A percentile compares a stretch with the other conserved stretches of the same genome.
These are phyloP conservation scores for Salix caprea DNA, from an alignment of 345 rosid genomes.

Conservation along the genomic window DNA sequence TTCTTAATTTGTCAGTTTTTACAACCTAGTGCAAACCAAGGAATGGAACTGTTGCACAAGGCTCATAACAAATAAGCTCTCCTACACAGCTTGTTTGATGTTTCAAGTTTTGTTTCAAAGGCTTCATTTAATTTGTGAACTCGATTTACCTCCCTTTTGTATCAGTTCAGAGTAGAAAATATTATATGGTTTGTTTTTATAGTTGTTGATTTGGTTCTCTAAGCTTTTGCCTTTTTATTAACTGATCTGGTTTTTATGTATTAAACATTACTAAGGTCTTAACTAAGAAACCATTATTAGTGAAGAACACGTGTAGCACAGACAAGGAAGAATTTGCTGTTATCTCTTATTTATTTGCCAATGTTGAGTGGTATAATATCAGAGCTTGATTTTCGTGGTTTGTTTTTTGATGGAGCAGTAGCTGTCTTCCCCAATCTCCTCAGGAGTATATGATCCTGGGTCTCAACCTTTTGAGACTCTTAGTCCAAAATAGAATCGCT, in stretches of 20 bases:
- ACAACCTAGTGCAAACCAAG: not conserved
- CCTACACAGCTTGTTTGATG: not conserved
- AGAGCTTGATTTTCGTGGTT: not conserved
- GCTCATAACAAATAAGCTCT: not conserved
- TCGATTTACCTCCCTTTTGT: not conserved
- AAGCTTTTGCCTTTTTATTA: not conserved
- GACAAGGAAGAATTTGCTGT: not conserved
- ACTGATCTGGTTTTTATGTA: not conserved
- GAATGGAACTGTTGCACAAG: not conserved
- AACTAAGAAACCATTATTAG: not conserved
- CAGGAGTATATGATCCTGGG: slow-evolving; percentile 86
- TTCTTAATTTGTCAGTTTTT: not conserved
- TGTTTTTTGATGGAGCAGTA: slow-evolving; percentile 40
- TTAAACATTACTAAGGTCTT: not conserved
- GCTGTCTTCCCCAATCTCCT: slow-evolving; percentile 58
- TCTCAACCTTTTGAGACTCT: slow-evolving; percentile 90
- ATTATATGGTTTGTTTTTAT: not conserved
- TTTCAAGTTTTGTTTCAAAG: not conserved
- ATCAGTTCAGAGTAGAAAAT: not conserved
- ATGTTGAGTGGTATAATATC: not conserved
- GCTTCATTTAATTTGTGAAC: not conserved
- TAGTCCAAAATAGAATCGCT: slow-evolving; percentile 92
- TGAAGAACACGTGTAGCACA: not conserved
- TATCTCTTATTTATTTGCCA: not conserved
- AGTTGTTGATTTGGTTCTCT: not conserved